Evolutionary conservation across 1,284 basidiomycete species (phyloP).

Genomic region (Ustilago loliicola): DNA sequence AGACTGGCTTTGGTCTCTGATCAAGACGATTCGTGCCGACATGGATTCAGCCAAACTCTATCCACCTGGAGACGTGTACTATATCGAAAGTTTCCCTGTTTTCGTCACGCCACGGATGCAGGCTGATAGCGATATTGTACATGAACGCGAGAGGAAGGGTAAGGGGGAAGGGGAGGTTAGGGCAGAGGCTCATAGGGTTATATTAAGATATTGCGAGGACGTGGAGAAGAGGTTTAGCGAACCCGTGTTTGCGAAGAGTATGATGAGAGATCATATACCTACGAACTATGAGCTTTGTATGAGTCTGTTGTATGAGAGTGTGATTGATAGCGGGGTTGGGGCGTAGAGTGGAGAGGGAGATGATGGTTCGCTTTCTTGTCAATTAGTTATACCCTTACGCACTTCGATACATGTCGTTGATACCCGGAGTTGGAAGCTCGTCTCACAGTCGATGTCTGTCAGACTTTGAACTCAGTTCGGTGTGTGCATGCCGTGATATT

Average conservation of each 20-base stretch:
- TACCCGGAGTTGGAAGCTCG: neutral
- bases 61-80: conserved; percentile 63
- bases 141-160: conserved; percentile 9
- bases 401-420: neutral
- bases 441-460: neutral
- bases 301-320: conserved; percentile 54
- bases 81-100: conserved; percentile 60
- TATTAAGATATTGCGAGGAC: conserved; percentile 72
- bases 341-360: neutral
- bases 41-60: conserved; percentile 60
- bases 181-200: conserved; percentile 71
- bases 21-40: conserved; percentile 65
- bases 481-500: neutral
- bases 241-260: conserved; percentile 70
- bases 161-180: conserved; percentile 23
- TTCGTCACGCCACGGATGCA: conserved; percentile 56
- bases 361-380: neutral
- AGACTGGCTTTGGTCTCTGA: conserved; percentile 64
- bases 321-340: conserved; percentile 23
- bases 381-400: neutral
- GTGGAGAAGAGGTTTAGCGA: conserved; percentile 73
- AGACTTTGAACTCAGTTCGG: neutral
- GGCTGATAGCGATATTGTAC: conserved; percentile 37
- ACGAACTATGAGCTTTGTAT: conserved; percentile 65
- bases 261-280: conserved; percentile 63